A percentile compares a stretch with the other conserved stretches of the same genome.
phyloP scores from a whole-genome alignment of 2,329 filamentous ascomycete species.

The Paecilomyces niveus region DNA sequence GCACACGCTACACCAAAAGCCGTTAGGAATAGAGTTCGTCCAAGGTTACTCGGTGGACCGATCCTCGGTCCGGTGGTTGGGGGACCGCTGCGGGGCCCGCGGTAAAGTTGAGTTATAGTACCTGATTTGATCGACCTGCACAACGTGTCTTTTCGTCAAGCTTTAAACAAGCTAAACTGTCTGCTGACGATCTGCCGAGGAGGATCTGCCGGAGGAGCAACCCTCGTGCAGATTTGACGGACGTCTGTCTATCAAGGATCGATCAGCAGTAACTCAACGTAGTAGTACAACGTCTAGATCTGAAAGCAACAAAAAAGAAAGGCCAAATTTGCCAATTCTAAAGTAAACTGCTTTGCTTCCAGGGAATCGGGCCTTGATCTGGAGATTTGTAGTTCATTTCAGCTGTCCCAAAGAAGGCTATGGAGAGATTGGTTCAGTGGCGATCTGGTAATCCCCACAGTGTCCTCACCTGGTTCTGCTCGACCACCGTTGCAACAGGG shows the following conservation, averaged over 20 bases:
- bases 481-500: too few relatives aligned
- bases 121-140: background rate
- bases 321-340: too few relatives aligned
- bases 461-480: too few relatives aligned
- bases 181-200: constrained; percentile 29
- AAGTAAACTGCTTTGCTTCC: too few relatives aligned
- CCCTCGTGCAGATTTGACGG: constrained; percentile 28
- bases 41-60: background rate
- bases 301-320: too few relatives aligned
- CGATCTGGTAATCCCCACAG: too few relatives aligned
- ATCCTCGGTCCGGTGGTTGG: background rate
- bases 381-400: too few relatives aligned
- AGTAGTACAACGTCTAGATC: background rate
- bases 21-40: background rate
- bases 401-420: too few relatives aligned
- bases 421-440: too few relatives aligned
- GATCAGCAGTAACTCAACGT: background rate
- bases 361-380: too few relatives aligned
- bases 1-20: background rate
- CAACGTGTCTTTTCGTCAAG: constrained; percentile 1
- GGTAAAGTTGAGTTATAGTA: background rate
- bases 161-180: background rate
- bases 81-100: background rate
- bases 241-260: constrained; percentile 7
- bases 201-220: constrained; percentile 25